phyloP scores from a whole-genome alignment of 208 protist genomes.

The Trypanosoma congolense region DNA sequence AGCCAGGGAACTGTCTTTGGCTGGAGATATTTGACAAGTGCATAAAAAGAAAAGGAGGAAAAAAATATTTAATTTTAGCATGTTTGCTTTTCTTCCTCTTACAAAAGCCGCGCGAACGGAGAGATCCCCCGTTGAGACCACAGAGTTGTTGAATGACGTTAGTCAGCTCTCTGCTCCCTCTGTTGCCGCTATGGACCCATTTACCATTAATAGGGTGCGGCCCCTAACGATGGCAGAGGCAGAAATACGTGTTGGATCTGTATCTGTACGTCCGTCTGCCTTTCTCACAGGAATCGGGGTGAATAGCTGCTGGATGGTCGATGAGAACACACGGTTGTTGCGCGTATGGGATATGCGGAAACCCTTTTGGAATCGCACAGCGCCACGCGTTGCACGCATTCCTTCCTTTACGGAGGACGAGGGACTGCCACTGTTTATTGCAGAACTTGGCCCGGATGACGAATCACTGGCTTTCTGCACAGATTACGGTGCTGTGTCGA shows the following conservation, averaged over 20 bases:
- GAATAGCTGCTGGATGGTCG: slow-evolving; percentile 72
- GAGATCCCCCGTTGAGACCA: slow-evolving; percentile 24
- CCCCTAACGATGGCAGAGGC: slow-evolving; percentile 23
- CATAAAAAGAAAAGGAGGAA: too few species aligned
- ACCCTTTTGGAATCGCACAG: slow-evolving; percentile 38
- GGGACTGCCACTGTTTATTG: slow-evolving; percentile 60
- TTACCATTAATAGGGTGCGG: slow-evolving; percentile 4
- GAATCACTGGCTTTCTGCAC: slow-evolving; percentile 78
- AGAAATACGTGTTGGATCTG: slow-evolving; percentile 15
- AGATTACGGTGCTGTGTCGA: slow-evolving; percentile 65
- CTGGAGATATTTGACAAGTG: too few species aligned
- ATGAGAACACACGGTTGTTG: slow-evolving; percentile 59
- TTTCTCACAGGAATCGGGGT: slow-evolving; percentile 67
- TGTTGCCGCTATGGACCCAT: slow-evolving; percentile 6
- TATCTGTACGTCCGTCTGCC: slow-evolving; percentile 18
- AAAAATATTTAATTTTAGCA: too few species aligned
- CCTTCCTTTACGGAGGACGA: slow-evolving; percentile 59
- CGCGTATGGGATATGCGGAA: slow-evolving; percentile 64
- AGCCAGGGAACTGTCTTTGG: too few species aligned
- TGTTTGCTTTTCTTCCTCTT: slow-evolving; percentile 53
- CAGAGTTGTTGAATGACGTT: background rate
- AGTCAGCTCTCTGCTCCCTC: slow-evolving; percentile 7
- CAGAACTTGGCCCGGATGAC: slow-evolving; percentile 59
- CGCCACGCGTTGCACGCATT: slow-evolving; percentile 55
- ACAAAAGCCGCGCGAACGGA: slow-evolving; percentile 74